Evolutionary conservation across 352 stramenopile species (phyloP).

Genomic region (Phytopythium kandeliae): DNA sequence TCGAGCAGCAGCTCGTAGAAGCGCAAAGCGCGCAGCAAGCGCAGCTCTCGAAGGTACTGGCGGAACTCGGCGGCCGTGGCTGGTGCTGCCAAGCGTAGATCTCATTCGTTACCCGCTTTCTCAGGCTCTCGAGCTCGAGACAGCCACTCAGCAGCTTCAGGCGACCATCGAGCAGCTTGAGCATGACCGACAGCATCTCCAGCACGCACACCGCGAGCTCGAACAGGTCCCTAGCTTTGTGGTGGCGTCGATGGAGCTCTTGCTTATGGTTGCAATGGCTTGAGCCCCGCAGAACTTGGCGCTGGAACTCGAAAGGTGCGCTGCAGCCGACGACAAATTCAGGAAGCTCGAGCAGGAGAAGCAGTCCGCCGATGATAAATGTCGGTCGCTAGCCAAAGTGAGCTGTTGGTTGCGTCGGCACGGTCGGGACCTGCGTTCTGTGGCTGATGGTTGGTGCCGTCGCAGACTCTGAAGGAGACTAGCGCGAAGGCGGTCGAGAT

Average conservation of each 20-base stretch:
- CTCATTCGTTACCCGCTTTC: background rate
- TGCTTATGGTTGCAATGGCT: background rate
- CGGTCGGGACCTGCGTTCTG: too few species aligned
- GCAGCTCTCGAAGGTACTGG: slow-evolving; percentile 11
- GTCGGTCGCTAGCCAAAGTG: slow-evolving; percentile 28
- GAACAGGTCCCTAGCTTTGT: slow-evolving; percentile 7
- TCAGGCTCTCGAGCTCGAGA: slow-evolving; percentile 18
- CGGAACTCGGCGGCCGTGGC: background rate
- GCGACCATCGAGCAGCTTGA: slow-evolving; percentile 14
- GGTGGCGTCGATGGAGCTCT: background rate
- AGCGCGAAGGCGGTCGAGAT: slow-evolving; percentile 27
- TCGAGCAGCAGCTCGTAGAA: slow-evolving; percentile 21
- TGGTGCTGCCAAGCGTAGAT: background rate
- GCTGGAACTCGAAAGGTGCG: slow-evolving; percentile 10
- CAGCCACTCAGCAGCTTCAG: slow-evolving; percentile 13
- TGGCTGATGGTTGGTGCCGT: background rate
- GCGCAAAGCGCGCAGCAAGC: slow-evolving; percentile 19
- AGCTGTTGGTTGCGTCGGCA: too few species aligned
- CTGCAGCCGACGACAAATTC: slow-evolving; percentile 11
- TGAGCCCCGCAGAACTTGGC: slow-evolving; percentile 7
- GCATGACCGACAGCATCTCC: slow-evolving; percentile 5
- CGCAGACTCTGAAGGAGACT: slow-evolving; percentile 35
- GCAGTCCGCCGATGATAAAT: slow-evolving; percentile 35
- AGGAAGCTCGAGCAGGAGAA: slow-evolving; percentile 32
- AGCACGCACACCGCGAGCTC: slow-evolving; percentile 14